Percentiles rank a stretch among this genome's conserved stretches.
Conservation (phyloP, 306 rosid genomes). For the Dryas octopetala region DNA sequence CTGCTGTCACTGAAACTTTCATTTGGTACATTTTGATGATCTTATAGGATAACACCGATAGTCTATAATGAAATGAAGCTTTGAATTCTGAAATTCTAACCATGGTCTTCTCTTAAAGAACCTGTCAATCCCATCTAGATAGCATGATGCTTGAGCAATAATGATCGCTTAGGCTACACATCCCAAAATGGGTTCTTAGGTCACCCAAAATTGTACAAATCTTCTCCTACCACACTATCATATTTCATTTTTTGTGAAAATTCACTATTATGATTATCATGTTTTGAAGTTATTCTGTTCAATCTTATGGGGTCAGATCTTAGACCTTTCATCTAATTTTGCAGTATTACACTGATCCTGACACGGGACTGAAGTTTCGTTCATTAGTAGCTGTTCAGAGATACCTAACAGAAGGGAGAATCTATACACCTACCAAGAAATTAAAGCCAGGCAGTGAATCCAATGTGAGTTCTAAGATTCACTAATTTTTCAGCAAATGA, state of each 20-base stretch:
- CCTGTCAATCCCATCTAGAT: too few species aligned
- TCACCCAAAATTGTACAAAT: neutral
- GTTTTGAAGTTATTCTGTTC: neutral
- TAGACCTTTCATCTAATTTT: neutral
- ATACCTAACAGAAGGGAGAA: slow-evolving; percentile 36
- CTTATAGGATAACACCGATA: neutral
- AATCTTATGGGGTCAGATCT: neutral
- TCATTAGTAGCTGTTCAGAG: slow-evolving; percentile 54
- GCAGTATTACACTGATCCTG: slow-evolving; percentile 63
- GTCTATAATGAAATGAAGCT: neutral
- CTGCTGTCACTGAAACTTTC: neutral
- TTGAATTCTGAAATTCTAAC: too few species aligned
- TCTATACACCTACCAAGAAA: slow-evolving; percentile 7
- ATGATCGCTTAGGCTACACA: too few species aligned
- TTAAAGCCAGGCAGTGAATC: slow-evolving; percentile 23
- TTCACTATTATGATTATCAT: neutral
- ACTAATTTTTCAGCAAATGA: neutral
- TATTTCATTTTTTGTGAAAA: neutral
- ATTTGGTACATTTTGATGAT: neutral
- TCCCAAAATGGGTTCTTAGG: too few species aligned
- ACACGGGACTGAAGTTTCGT: slow-evolving; percentile 49
- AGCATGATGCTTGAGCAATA: too few species aligned
- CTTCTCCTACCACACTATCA: neutral
- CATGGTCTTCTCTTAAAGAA: too few species aligned
- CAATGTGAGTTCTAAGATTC: slow-evolving; percentile 37